phyloP scores from a whole-genome alignment of 2,329 filamentous ascomycete species.

The Sporothrix variecibatus region DNA sequence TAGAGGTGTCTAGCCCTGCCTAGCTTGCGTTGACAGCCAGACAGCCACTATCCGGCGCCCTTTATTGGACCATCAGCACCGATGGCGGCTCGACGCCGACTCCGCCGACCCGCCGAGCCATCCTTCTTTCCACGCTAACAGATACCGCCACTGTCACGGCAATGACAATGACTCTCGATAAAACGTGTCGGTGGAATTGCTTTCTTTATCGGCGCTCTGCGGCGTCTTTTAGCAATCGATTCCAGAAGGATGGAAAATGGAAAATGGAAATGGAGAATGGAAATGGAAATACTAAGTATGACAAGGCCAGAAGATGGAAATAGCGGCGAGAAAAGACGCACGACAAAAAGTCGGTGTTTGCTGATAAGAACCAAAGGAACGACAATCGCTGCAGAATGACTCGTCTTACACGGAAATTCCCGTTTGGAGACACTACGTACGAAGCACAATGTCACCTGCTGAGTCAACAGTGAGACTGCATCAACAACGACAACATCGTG shows the following conservation, averaged over 20 bases:
- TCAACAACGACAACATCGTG: background rate
- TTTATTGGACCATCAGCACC: constrained; percentile 15
- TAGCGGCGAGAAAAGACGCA: background rate
- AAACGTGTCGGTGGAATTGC: background rate
- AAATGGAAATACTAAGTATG: too few species aligned
- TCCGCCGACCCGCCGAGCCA: constrained; percentile 8
- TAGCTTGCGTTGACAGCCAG: background rate
- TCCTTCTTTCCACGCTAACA: background rate
- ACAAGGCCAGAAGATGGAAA: too few species aligned
- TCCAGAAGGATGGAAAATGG: background rate
- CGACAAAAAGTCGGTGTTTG: background rate
- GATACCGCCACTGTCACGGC: constrained; percentile 8
- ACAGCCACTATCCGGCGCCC: constrained; percentile 7
- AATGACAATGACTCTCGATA: background rate
- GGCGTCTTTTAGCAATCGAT: background rate
- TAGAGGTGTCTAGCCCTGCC: background rate
- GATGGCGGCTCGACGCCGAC: background rate
- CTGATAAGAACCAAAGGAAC: too few species aligned
- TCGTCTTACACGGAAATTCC: background rate
- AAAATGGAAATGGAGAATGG: too few species aligned
- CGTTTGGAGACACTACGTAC: background rate
- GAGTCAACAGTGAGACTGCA: background rate
- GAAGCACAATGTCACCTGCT: background rate
- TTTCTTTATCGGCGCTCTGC: background rate
- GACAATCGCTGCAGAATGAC: background rate